phyloP scores from a whole-genome alignment of 2,329 filamentous ascomycete species.

The Fusarium beomiforme region DNA sequence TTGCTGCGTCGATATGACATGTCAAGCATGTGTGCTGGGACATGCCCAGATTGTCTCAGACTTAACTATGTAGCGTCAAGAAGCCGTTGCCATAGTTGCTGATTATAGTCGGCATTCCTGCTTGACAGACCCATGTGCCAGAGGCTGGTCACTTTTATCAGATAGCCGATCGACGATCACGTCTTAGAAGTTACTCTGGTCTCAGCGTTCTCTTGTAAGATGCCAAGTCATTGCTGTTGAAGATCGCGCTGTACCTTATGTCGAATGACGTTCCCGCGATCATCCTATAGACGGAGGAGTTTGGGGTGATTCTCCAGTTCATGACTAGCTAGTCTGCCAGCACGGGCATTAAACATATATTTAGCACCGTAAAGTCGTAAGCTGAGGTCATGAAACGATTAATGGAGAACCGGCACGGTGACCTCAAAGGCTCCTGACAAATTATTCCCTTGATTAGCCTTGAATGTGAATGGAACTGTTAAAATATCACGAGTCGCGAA shows the following conservation, averaged over 20 bases:
- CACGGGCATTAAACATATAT: slow-evolving; percentile 12
- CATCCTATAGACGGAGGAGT: not conserved
- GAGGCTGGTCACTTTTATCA: slow-evolving; percentile 29
- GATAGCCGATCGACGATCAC: slow-evolving; percentile 44
- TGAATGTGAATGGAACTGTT: not conserved
- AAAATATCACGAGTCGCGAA: not conserved
- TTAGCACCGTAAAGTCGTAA: not conserved
- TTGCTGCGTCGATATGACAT: not conserved
- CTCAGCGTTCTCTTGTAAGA: slow-evolving; percentile 15
- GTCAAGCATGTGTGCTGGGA: slow-evolving; percentile 2
- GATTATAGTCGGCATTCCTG: slow-evolving; percentile 14
- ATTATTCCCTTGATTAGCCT: not conserved
- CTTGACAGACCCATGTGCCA: slow-evolving; percentile 19
- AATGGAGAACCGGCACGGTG: not conserved
- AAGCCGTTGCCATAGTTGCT: not conserved
- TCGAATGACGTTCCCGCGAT: slow-evolving; percentile 30
- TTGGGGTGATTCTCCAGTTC: not conserved
- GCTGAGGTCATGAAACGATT: slow-evolving; percentile 15
- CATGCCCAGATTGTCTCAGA: not conserved
- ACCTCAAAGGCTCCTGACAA: not conserved
- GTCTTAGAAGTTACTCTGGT: slow-evolving; percentile 13
- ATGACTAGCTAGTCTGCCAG: slow-evolving; percentile 21
- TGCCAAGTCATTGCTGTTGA: not conserved
- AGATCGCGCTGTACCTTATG: slow-evolving; percentile 1
- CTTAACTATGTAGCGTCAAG: not conserved